A percentile compares a stretch with the other conserved stretches of the same genome.
Evolutionary conservation across 169 alveolate genomes (phyloP).

Genomic region (Eimeria maxima): DNA sequence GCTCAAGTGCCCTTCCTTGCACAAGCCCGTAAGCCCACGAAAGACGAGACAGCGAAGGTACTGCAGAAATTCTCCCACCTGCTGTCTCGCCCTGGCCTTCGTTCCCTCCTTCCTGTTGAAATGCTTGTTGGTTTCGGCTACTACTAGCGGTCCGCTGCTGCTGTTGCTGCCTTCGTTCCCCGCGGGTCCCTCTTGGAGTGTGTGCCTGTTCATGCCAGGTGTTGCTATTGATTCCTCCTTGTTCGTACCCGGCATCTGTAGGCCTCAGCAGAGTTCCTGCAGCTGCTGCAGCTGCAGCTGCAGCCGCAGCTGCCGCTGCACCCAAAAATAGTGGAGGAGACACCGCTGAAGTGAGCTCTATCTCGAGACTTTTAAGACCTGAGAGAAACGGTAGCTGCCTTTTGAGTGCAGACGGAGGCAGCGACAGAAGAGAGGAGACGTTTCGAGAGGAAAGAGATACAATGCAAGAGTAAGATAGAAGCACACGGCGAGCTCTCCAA

Average conservation of each 20-base stretch:
- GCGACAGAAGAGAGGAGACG: constrained; percentile 69
- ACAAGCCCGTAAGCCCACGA: constrained; percentile 65
- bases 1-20: constrained; percentile 54
- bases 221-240: background rate
- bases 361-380: constrained; percentile 51
- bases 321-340: constrained; percentile 51
- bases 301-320: constrained; percentile 46
- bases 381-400: constrained; percentile 55
- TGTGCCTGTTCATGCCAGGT: constrained; percentile 17
- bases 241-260: constrained; percentile 30
- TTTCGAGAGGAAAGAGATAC: constrained; percentile 50
- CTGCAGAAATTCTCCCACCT: background rate
- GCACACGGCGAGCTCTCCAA: constrained; percentile 69
- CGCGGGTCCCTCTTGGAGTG: constrained; percentile 64
- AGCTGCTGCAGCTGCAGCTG: constrained; percentile 61
- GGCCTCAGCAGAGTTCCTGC: constrained; percentile 53
- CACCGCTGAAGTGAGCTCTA: constrained; percentile 73
- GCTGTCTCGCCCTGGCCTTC: constrained; percentile 12
- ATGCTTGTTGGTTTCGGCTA: constrained; percentile 28
- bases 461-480: constrained; percentile 55
- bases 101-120: constrained; percentile 48
- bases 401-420: constrained; percentile 49
- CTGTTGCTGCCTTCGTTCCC: constrained; percentile 68
- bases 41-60: constrained; percentile 15
- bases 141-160: constrained; percentile 43